phyloP scores from a whole-genome alignment of 345 rosid species.

The Mercurialis annua region DNA sequence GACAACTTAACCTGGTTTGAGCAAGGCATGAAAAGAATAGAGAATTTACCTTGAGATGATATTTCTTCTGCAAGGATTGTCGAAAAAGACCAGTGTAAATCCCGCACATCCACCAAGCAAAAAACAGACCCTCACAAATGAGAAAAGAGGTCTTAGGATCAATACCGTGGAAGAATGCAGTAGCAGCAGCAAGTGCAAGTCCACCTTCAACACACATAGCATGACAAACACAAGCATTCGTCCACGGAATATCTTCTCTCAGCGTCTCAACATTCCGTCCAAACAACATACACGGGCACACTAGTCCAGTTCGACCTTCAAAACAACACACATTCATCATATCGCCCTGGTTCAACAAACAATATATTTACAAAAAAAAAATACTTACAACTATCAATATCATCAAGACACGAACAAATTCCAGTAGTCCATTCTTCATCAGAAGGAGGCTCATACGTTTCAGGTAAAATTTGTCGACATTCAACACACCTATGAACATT shows the following conservation, averaged over 20 bases:
- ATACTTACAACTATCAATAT: conserved; percentile 65
- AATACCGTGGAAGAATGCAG: conserved; percentile 61
- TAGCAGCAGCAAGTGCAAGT: conserved; percentile 61
- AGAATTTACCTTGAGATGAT: conserved; percentile 75
- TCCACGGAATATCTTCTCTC: conserved; percentile 71
- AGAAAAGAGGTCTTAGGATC: conserved; percentile 76
- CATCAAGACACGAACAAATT: conserved; percentile 63
- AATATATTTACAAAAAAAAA: too few species aligned
- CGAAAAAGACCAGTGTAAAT: conserved; percentile 78
- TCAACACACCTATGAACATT: conserved; percentile 58
- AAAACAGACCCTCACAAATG: conserved; percentile 69
- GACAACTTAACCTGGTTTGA: too few species aligned
- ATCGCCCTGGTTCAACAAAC: neutral
- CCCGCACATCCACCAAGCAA: conserved; percentile 90
- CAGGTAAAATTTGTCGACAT: conserved; percentile 80
- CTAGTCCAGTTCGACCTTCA: conserved; percentile 70
- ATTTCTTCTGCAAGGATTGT: conserved; percentile 72
- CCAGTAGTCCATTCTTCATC: conserved; percentile 95
- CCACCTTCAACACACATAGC: conserved; percentile 91
- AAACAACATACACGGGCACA: conserved; percentile 79
- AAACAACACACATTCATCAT: neutral
- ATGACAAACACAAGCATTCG: conserved; percentile 75
- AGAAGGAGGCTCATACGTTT: conserved; percentile 79
- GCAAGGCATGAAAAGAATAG: too few species aligned
- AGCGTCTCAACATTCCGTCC: conserved; percentile 72